A percentile compares a stretch with the other conserved stretches of the same genome.
Evolutionary conservation across 2,329 filamentous ascomycete genomes (phyloP).

Genomic region (Cytospora leucostoma): DNA sequence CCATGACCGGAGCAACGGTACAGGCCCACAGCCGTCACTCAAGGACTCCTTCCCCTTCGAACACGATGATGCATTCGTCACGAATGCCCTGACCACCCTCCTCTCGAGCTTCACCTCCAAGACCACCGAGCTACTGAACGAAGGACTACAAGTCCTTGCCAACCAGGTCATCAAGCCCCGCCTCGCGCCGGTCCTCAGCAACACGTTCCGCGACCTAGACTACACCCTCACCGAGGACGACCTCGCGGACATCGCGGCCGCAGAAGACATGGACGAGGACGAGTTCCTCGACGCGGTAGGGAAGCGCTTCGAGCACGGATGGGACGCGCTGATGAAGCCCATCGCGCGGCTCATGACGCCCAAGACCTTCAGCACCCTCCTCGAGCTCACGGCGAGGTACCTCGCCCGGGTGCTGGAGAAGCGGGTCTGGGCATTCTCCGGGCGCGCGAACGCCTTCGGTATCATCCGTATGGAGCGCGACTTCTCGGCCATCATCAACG

Average conservation of each 20-base stretch:
- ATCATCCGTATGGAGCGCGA: slow-evolving; percentile 84
- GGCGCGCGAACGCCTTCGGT: slow-evolving; percentile 77
- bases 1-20: slow-evolving; percentile 38
- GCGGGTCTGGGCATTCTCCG: slow-evolving; percentile 77
- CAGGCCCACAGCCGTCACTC: slow-evolving; percentile 48
- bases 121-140: slow-evolving; percentile 76
- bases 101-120: slow-evolving; percentile 74
- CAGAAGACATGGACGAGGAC: slow-evolving; percentile 55
- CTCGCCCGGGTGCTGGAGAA: slow-evolving; percentile 83
- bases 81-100: slow-evolving; percentile 67
- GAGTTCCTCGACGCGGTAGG: slow-evolving; percentile 68
- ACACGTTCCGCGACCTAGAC: slow-evolving; percentile 89
- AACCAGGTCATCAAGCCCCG: slow-evolving; percentile 84
- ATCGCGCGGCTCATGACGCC: slow-evolving; percentile 82
- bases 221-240: slow-evolving; percentile 72
- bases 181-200: slow-evolving; percentile 78
- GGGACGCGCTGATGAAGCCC: slow-evolving; percentile 83
- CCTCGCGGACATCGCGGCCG: slow-evolving; percentile 55
- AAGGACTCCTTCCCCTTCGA: slow-evolving; percentile 76
- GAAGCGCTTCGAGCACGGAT: slow-evolving; percentile 78
- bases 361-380: slow-evolving; percentile 72
- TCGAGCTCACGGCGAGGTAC: slow-evolving; percentile 72
- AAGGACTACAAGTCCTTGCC: slow-evolving; percentile 84
- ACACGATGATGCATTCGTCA: slow-evolving; percentile 71
- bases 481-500: slow-evolving; percentile 71